phyloP scores from a whole-genome alignment of 495 filamentous ascomycete genomes.

The Podospora bellae-mahoneyi region DNA sequence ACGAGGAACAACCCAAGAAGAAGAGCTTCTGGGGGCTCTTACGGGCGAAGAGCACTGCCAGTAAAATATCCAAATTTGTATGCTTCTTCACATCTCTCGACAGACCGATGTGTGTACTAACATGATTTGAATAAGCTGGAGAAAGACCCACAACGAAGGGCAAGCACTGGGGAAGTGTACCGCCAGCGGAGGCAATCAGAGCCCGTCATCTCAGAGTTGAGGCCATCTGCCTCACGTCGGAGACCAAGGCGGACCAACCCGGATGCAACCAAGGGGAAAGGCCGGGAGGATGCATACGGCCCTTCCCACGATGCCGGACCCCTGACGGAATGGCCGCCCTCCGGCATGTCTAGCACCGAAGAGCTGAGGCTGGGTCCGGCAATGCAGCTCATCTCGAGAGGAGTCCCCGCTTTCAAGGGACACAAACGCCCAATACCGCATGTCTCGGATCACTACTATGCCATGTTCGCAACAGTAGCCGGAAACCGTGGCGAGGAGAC shows the following conservation, averaged over 20 bases:
- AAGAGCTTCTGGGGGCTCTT: conserved; percentile 24
- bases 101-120: conserved; percentile 8
- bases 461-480: conserved; percentile 46
- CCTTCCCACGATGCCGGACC: conserved; percentile 36
- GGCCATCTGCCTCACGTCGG: conserved; percentile 32
- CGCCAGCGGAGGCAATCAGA: conserved; percentile 14
- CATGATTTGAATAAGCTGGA: conserved; percentile 11
- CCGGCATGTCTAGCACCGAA: conserved; percentile 41
- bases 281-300: conserved; percentile 35
- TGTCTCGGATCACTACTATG: conserved; percentile 48
- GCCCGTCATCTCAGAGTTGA: background rate
- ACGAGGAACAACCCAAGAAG: conserved; percentile 21
- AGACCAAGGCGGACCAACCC: conserved; percentile 41
- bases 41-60: conserved; percentile 22
- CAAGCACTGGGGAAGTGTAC: conserved; percentile 17
- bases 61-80: conserved; percentile 17
- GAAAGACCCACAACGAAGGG: conserved; percentile 15
- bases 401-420: conserved; percentile 47
- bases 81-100: background rate
- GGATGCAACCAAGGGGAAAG: conserved; percentile 43
- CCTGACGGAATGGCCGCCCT: conserved; percentile 47
- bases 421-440: conserved; percentile 46
- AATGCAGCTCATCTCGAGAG: conserved; percentile 46
- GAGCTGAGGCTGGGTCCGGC: conserved; percentile 45
- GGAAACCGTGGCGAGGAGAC: conserved; percentile 45